Conservation (phyloP, 768 basidiomycete genomes). For the Tricholoma matsutake region DNA sequence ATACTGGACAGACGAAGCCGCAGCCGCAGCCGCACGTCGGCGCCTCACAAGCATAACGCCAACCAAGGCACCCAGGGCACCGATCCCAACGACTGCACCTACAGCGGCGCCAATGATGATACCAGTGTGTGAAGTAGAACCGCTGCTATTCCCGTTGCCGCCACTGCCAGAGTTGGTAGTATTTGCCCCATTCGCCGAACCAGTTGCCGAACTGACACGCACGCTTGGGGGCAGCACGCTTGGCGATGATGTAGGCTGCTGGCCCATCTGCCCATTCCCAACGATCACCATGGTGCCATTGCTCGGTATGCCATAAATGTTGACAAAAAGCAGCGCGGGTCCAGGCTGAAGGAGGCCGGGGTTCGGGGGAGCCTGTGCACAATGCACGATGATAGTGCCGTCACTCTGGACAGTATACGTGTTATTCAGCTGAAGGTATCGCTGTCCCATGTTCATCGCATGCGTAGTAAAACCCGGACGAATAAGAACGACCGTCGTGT, state of each 20-base stretch:
- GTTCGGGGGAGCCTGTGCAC: constrained; percentile 80
- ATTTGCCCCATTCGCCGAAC: constrained; percentile 25
- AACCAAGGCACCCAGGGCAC: constrained; percentile 47
- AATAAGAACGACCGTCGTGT: constrained; percentile 71
- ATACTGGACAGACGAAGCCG: constrained; percentile 24
- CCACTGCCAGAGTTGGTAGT: constrained; percentile 4
- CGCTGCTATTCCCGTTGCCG: constrained; percentile 9
- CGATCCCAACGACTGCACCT: constrained; percentile 51
- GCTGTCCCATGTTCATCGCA: constrained; percentile 87
- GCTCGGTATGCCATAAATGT: constrained; percentile 71
- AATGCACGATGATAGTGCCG: constrained; percentile 75
- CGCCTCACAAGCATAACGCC: constrained; percentile 52
- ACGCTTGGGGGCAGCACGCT: constrained; percentile 50
- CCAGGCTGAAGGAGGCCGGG: constrained; percentile 85
- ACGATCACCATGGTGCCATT: constrained; percentile 64
- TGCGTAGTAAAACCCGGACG: constrained; percentile 85
- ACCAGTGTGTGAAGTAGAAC: constrained; percentile 32
- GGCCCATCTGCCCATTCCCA: constrained; percentile 63
- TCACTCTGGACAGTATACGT: constrained; percentile 73
- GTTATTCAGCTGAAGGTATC: constrained; percentile 67
- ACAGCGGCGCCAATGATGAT: constrained; percentile 49
- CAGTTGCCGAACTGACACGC: constrained; percentile 40
- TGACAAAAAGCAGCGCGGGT: constrained; percentile 68
- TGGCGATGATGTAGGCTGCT: constrained; percentile 44
- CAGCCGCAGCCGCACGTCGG: constrained; percentile 38